These are phyloP conservation scores for Aspergillus terreus DNA, from an alignment of 2,329 filamentous ascomycete species.

Conservation along the genomic window DNA sequence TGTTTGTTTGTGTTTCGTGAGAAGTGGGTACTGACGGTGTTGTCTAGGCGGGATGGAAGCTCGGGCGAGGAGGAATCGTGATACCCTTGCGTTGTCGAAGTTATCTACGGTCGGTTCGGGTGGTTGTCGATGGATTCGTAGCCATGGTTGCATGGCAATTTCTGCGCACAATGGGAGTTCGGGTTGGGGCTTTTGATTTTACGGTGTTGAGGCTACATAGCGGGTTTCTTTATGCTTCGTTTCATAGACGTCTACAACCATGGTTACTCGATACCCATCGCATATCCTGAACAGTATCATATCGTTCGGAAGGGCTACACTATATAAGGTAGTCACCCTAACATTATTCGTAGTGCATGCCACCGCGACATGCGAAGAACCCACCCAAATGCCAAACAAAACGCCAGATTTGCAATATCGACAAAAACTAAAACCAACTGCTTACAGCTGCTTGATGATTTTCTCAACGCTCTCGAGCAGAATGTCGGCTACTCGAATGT, in stretches of 20 bases:
- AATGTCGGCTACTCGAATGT: conserved; percentile 59
- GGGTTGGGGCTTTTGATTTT: neutral
- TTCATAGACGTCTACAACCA: neutral
- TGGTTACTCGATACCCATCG: conserved; percentile 6
- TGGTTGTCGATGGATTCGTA: neutral
- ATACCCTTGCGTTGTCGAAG: conserved; percentile 5
- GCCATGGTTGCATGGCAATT: neutral
- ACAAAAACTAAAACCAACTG: conserved; percentile 6
- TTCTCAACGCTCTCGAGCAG: conserved; percentile 75
- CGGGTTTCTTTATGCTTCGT: neutral
- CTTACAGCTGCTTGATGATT: conserved; percentile 52
- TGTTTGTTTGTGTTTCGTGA: neutral
- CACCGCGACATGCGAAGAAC: conserved; percentile 15
- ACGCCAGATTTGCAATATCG: conserved; percentile 9
- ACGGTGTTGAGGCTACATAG: conserved; percentile 1
- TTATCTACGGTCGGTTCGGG: too few species aligned
- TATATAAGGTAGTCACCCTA: neutral
- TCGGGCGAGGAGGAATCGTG: conserved; percentile 42
- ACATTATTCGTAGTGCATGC: conserved; percentile 11
- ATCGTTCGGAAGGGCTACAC: neutral
- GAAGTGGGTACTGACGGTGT: conserved; percentile 8
- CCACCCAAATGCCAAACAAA: conserved; percentile 12
- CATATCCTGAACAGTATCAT: conserved; percentile 1
- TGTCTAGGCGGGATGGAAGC: conserved; percentile 42
- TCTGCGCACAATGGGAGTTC: conserved; percentile 5